Conservation (phyloP, 352 stramenopile genomes). For the Pythium aquatile region DNA sequence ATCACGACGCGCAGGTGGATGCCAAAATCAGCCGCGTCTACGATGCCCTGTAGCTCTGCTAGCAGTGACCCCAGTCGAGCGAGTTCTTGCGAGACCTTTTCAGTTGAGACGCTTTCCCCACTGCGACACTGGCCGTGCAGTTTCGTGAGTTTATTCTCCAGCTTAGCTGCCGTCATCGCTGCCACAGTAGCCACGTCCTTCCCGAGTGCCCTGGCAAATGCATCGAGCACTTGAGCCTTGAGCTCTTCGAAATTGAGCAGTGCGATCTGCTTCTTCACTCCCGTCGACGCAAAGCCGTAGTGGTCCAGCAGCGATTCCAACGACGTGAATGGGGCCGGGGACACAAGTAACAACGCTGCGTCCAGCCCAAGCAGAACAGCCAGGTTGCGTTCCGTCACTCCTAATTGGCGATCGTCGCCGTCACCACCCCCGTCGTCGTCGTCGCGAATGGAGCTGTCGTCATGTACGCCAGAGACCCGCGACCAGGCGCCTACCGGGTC, state of each 20-base stretch:
- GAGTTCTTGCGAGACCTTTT: not conserved
- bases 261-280: conserved; percentile 35
- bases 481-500: not conserved
- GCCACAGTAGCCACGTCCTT: conserved; percentile 5
- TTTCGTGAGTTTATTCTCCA: conserved; percentile 15
- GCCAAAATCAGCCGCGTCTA: conserved; percentile 28
- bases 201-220: conserved; percentile 14
- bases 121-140: conserved; percentile 5
- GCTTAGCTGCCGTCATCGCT: conserved; percentile 21
- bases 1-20: conserved; percentile 30
- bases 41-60: conserved; percentile 14
- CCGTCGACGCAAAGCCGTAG: conserved; percentile 28
- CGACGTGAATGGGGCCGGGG: conserved; percentile 24
- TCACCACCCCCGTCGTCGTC: not conserved
- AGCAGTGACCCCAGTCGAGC: conserved; percentile 2
- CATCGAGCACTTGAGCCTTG: conserved; percentile 4
- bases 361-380: not conserved
- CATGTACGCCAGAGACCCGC: not conserved
- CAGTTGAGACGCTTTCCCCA: not conserved
- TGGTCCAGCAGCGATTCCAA: conserved; percentile 40
- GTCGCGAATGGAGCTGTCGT: not conserved
- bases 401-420: not conserved
- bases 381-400: not conserved
- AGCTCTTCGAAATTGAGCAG: conserved; percentile 26
- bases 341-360: conserved; percentile 15